Evolutionary conservation across 192 early-diverging fungal genomes (phyloP).

Genomic region (Backusella macrospora): DNA sequence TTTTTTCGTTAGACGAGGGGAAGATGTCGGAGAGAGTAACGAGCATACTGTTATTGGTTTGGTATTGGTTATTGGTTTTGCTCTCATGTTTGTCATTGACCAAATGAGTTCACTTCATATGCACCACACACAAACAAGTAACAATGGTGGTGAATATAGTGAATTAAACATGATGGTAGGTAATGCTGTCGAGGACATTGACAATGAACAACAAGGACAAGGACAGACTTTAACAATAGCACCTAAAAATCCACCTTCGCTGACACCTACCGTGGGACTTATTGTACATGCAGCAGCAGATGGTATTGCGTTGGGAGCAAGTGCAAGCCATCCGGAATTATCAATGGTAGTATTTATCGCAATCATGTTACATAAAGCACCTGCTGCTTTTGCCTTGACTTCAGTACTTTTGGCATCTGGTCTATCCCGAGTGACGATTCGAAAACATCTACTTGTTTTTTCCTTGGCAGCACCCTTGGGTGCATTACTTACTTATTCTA

Average conservation of each 20-base stretch:
- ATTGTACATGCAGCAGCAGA: conserved; percentile 96
- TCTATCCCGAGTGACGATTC: conserved; percentile 61
- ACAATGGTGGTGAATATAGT: conserved; percentile 2
- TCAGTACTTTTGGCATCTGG: conserved; percentile 86
- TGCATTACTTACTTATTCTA: conserved; percentile 61
- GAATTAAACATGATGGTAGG: conserved; percentile 1
- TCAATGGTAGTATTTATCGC: conserved; percentile 89
- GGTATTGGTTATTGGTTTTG: conserved; percentile 80
- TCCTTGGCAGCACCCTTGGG: conserved; percentile 84
- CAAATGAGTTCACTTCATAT: conserved; percentile 54
- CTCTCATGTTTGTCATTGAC: conserved; percentile 91
- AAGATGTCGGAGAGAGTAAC: conserved; percentile 20
- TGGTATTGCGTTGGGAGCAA: conserved; percentile 92
- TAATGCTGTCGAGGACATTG: neutral
- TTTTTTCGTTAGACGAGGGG: neutral
- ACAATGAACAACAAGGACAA: neutral
- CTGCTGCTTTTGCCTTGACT: conserved; percentile 88
- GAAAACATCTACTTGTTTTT: conserved; percentile 79
- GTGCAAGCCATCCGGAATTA: conserved; percentile 63
- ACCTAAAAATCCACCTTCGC: conserved; percentile 21
- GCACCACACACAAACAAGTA: conserved; percentile 10
- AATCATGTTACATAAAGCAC: conserved; percentile 96
- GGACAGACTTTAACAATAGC: conserved; percentile 8
- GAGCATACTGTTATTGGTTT: conserved; percentile 75
- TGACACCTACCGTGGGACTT: conserved; percentile 81